Evolutionary conservation across 768 basidiomycete species (phyloP), one percentile per base, ranked within the genome.

Genomic region (Lyophyllum shimeji): DNA sequence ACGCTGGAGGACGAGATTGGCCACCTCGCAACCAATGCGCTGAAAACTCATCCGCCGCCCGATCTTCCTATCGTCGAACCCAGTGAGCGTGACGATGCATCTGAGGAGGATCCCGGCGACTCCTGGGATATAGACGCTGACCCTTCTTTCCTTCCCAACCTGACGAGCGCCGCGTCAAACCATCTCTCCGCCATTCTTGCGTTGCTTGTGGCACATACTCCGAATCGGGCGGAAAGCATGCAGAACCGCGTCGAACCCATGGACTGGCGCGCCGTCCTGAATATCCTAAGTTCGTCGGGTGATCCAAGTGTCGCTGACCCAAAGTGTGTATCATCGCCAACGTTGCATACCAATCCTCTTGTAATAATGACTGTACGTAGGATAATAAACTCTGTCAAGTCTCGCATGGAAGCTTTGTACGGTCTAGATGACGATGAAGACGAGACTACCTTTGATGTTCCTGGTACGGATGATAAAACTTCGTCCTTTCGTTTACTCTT

Each of bases 1-100:
- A 70, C 71, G 8, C 70, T 93, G 20, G 77, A 84, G 46, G 90
- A 92, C 59, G 90, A 92, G 69, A 76, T 92, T 8, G 68, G 69
- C 20, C 65, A 75, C 1, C 63, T 90, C 27, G 76, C 77, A 5
- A 69, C 75, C 18, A 67, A 74, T 12, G 67, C 70, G 25, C 56
- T 77, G 40, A 74, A 60, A 44, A 58, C 57, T 17, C 63, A 63
- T 42, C 31, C 61, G 9, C 61, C 51, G 17, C 52, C 61, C 18
- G 42, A 34, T 9, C 58, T 68, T 8, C 62, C 61, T 25, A 46
- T 58, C 12, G 48, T 58, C 7, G 27, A 48, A 17, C 37, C 27
- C 2, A 40, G 46, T 13, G 39, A 51, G 17, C 21, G 23, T 11
- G 29, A 20, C 34, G 29, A 20, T 33, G 25, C 18, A 18, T 43